Evolutionary conservation across 2,329 filamentous ascomycete species (phyloP), one percentile per base, ranked within the genome.

Genomic region (Sarocladiaceae sp.): DNA sequence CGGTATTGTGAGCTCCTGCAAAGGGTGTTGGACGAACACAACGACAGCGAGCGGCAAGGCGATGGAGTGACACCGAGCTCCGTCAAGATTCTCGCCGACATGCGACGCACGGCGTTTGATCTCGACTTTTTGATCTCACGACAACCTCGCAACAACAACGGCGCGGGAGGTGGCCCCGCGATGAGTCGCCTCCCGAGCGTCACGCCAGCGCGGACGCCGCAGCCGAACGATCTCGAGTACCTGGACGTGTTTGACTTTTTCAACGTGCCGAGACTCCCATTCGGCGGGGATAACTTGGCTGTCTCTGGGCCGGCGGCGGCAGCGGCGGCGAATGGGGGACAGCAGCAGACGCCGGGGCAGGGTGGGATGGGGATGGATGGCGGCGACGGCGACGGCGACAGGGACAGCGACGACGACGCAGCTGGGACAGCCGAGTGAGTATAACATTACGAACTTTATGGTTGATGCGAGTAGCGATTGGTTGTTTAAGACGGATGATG

Each of bases 171-270:
- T 26, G 35, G 19, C 5, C 35, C 35, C 4, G 7, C 20, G 4
- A 60, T 64, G 12, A 74, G 69, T 43, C 66, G 73, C 3, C 53
- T 76, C 34, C 67, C 72, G 3, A 76, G 71, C 52, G 64, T 70
- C 18, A 82, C 81, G 1, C 79, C 81, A 1, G 75, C 77, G 2
- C 76, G 80, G 50, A 85, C 82, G 23, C 85, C 87, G 1, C 85
- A 81, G 9, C 78, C 85, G 2, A 88, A 93, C 53, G 88, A 95
- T 57, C 70, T 95, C 3, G 90, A 95, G 59, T 95, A 94, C 58
- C 70, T 95, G 3, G 89, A 95, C 55, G 86, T 95, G 0, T 95
- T 96, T 59, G 88, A 93, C 54, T 95, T 94, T 59, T 96, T 95
- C 72, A 95, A 95, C 58, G 81, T 94, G 45, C 90, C 90, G 1